Base-by-base conservation (phyloP, 768 basidiomycete species). In the Guyanaporus albipodus region DNA sequence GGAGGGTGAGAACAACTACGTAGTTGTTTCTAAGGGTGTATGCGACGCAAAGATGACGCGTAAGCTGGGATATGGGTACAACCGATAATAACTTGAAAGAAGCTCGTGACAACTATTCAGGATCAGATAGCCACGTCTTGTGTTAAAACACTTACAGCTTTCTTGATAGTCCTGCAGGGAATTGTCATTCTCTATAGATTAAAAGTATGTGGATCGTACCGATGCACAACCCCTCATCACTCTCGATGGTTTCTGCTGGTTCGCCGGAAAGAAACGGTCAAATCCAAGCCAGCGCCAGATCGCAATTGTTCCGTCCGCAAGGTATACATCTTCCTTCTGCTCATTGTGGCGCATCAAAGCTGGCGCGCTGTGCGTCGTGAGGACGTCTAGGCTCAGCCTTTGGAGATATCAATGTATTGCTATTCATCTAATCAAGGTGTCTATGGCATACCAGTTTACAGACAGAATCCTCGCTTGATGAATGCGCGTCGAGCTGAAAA, bases 251-350 rank as follows among this genome's bases (percentile, higher is more conserved):
- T 59, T 24, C 47, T 53, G 48, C 56, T 65, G 49, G 54, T 69
- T 59, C 1, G 73, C 70, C 2, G 82, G 81, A 55, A 86, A 83
- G 62, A 82, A 88, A 12, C 85, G 74, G 50, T 80, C 66, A 18
- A 82, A 65, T 6, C 77, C 75, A 24, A 88, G 68, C 87, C 87
- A 89, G 27, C 73, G 74, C 82, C 85, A 86, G 14, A 87, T 62
- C 1, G 71, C 69, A 7, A 86, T 48, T 43, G 76, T 74, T 33
- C 82, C 83, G 18, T 75, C 67, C 50, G 71, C 75, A 11, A 66
- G 46, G 45, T 69, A 59, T 12, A 50, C 3, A 23, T 63, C 39
- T 10, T 65, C 55, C 38, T 48, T 56, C 37, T 59, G 33, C n/a
- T 47, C 52, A 6, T 54, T 49, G 15, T 42, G 39, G 44, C 68